Conservation (phyloP, 257 asterid species). For the Mentha longifolia region DNA sequence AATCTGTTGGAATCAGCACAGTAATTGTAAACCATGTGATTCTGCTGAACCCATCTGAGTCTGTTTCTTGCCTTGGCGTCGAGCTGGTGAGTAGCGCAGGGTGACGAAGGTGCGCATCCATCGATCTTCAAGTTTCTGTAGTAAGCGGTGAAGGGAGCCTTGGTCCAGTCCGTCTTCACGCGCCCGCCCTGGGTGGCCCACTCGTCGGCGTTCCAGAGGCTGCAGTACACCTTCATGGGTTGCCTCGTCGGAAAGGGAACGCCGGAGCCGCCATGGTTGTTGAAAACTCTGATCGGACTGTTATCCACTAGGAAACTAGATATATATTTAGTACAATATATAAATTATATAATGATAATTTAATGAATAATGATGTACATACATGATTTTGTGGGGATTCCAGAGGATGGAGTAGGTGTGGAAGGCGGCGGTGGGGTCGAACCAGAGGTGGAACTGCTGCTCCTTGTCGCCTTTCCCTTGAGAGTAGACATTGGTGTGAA, state of each 20-base stretch:
- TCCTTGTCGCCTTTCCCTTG: constrained; percentile 53
- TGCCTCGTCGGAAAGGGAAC: constrained; percentile 49
- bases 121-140: constrained; percentile 50
- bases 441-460: constrained; percentile 53
- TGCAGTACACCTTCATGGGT: constrained; percentile 56
- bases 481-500: constrained; percentile 49
- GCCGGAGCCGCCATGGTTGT: constrained; percentile 43
- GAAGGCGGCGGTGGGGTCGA: constrained; percentile 47
- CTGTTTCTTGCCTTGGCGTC: constrained; percentile 44
- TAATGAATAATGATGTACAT: background rate
- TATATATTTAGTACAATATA: no score
- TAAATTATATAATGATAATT: background rate
- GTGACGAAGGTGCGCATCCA: background rate
- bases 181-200: constrained; percentile 67
- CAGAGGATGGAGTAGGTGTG: constrained; percentile 57
- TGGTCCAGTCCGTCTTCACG: constrained; percentile 57
- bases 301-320: constrained; percentile 54
- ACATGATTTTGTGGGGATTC: constrained; percentile 35
- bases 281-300: constrained; percentile 53
- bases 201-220: constrained; percentile 66
- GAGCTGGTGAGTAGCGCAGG: constrained; percentile 34
- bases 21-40: constrained; percentile 42
- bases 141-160: constrained; percentile 53
- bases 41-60: constrained; percentile 47
- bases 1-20: constrained; percentile 48